Evolutionary conservation across 768 basidiomycete genomes (phyloP).

Genomic region (Lanmaoa pseudosensibilis): DNA sequence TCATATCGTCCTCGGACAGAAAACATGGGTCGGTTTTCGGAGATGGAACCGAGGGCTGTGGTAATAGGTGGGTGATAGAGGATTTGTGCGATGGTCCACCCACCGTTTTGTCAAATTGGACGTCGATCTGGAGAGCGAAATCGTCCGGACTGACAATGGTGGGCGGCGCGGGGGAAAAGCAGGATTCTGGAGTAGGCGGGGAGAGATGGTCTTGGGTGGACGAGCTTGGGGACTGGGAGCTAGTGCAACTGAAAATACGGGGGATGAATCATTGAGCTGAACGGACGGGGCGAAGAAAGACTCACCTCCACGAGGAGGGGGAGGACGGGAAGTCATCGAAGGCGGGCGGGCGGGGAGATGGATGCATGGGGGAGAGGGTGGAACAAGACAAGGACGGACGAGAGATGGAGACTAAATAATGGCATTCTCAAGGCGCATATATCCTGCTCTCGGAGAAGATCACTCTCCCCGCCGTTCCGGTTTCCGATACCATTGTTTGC

Average conservation of each 20-base stretch:
- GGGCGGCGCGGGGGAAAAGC: slow-evolving; percentile 7
- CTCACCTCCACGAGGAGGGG: slow-evolving; percentile 31
- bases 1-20: slow-evolving; percentile 14
- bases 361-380: slow-evolving; percentile 2
- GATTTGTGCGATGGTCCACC: background rate
- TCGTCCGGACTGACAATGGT: slow-evolving; percentile 17
- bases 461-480: slow-evolving; percentile 5
- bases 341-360: background rate
- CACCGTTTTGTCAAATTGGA: slow-evolving; percentile 6
- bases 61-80: background rate
- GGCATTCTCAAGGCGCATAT: slow-evolving; percentile 1
- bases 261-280: background rate
- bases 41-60: background rate
- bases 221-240: slow-evolving; percentile 17
- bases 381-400: background rate
- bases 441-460: slow-evolving; percentile 10
- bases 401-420: slow-evolving; percentile 5
- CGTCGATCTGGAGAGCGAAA: slow-evolving; percentile 10
- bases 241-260: background rate
- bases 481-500: slow-evolving; percentile 2
- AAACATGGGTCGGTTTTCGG: background rate
- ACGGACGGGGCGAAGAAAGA: background rate
- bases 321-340: slow-evolving; percentile 13
- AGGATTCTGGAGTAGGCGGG: slow-evolving; percentile 23
- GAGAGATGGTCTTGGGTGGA: slow-evolving; percentile 9